Base-by-base conservation (phyloP, 2,329 filamentous ascomycete genomes). In the Pseudogymnoascus sp. region DNA sequence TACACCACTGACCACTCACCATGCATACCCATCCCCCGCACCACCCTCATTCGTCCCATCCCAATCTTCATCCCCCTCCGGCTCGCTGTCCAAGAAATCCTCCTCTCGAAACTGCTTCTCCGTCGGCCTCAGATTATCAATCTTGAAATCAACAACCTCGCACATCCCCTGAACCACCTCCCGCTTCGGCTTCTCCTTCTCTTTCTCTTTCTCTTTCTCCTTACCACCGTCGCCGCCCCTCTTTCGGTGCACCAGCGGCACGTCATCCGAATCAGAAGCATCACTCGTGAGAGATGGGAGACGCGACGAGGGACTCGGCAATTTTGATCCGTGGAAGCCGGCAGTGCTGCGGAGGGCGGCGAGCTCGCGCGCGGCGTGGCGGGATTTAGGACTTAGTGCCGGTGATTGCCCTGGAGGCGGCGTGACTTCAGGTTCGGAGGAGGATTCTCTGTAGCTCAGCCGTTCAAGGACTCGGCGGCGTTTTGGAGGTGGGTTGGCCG, bases 51-150 rank as follows among this genome's bases (percentile, higher is more conserved):
- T 63, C 25, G 61, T 48, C 16, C 70, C 79, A 34, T 81, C 79
- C 65, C 83, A 81, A 54, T 83, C 80, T 37, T 79, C 76, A 60
- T 84, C 82, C 4, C 83, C 84, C 61, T 85, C 80, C 84, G 72
- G 73, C 67, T 84, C 82, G 6, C 75, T 76, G 66, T 84, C 82
- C 13, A 90, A 74, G 69, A 93, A 93, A 72, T 93, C 89, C 1
- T 82, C 84, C 79, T 92, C 90, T 21, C 81, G 82, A 67, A 82
- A 90, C 66, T 88, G 85, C 23, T 82, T 77, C 75, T 92, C 90
- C 2, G 81, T 81, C 4, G 87, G 86, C 66, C 90, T 87, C 71
- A 90, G 83, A 72, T 93, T 93, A 74, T 93, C 90, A 68, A 93
- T 87, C 51, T 85, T 79, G 48, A 93, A 82, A 65, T 89, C 83